Percentiles rank a stretch among this genome's conserved stretches.
Conservation (phyloP, 192 early-diverging fungal genomes). For the Entomortierella lignicola region DNA sequence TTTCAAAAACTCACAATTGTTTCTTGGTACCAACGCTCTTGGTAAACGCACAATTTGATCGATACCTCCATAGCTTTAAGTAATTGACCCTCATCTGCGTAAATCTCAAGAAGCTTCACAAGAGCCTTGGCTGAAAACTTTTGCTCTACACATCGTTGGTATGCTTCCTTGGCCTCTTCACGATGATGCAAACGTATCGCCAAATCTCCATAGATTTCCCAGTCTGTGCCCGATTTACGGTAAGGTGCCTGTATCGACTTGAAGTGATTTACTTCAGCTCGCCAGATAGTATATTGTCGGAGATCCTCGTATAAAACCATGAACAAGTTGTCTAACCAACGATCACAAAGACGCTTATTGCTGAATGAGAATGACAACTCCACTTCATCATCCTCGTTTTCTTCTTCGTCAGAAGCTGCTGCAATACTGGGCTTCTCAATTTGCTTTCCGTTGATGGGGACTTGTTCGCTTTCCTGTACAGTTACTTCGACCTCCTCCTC, state of each 20-base stretch:
- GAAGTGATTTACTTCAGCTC: conserved; percentile 88
- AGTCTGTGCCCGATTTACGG: conserved; percentile 95
- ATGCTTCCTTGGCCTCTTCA: conserved; percentile 94
- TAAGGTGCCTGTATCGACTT: conserved; percentile 79
- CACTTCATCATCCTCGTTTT: conserved; percentile 50
- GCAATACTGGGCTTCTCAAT: conserved; percentile 63
- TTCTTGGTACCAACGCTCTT: conserved; percentile 93
- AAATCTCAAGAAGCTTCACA: conserved; percentile 84
- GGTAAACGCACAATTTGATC: conserved; percentile 85
- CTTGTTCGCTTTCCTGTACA: conserved; percentile 5
- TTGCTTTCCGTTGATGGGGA: conserved; percentile 49
- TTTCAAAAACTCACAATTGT: conserved; percentile 72
- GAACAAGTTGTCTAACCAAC: conserved; percentile 99
- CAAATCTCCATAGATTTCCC: conserved; percentile 97
- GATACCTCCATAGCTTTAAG: conserved; percentile 82
- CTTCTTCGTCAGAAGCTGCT: conserved; percentile 36
- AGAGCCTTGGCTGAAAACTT: conserved; percentile 95
- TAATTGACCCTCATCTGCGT: conserved; percentile 84
- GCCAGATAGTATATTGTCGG: conserved; percentile 92
- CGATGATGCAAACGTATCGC: conserved; percentile 85
- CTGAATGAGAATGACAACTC: conserved; percentile 80
- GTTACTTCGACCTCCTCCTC: conserved; percentile 55
- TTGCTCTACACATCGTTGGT: conserved; percentile 86
- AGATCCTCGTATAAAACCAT: conserved; percentile 98
- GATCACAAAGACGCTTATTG: conserved; percentile 98